Evolutionary conservation across 805 yeast genomes (phyloP), one percentile per base, ranked within the genome.

Genomic region (Ogataea paraovalis): DNA sequence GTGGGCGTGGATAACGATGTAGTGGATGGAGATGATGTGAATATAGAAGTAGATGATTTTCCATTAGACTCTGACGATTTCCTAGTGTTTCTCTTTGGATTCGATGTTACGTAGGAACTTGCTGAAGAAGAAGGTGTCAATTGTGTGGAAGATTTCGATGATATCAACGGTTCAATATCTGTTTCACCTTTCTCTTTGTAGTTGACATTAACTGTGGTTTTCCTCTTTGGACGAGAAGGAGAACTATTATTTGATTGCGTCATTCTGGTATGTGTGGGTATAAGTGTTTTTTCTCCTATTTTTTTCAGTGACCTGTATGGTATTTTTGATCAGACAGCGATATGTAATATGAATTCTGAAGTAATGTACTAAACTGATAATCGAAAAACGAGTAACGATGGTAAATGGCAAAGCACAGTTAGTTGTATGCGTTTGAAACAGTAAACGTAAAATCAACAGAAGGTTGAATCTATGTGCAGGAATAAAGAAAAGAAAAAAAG

Each of bases 161-260:
- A 28, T 14, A 18, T 9, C n/a, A 27, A 9, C 16, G 12, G 34
- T 30, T 30, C 22, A 20, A 52, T 52, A 43, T 64, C 67, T 2
- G 58, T 36, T 41, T 65, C 70, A 12, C 56, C 50, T 41, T 62
- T 61, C 48, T 66, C 70, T 43, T 62, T 66, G 49, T 67, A 67
- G 46, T 64, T 66, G 27, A 67, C 62, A 49, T 58, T 55, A 25
- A 57, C 57, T 0, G 69, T 60, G 2, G 70, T 56, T 46, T 54
- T 60, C 39, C 71, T 53, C 42, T 64, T 65, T 2, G 70, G 69
- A 16, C 67, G 49, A 9, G 53, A 32, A 10, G 51, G 49, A 1
- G 55, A 41, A 19, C 44, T 23, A 20, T 28, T 25, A 22, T 19
- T 28, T 16, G 51, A 41, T 10, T 50, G 21, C 3, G 48, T 50